Conservation (phyloP, 2,329 filamentous ascomycete genomes). For the Aspergillus costaricaensis region DNA sequence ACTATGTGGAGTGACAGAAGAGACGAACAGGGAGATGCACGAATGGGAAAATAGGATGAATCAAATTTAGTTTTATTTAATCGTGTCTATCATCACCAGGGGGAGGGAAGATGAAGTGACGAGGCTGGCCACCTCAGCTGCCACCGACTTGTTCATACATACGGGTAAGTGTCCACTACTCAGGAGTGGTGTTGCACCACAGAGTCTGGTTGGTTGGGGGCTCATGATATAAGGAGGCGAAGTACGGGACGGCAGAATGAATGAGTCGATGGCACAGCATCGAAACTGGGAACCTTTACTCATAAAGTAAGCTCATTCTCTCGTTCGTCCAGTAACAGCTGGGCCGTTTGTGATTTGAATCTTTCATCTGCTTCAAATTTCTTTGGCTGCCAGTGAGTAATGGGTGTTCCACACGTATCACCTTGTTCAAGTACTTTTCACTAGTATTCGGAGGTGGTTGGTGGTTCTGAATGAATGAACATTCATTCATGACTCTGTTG, state of each 20-base stretch:
- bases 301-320: background rate
- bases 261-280: background rate
- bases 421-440: background rate
- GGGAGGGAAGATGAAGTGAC: background rate
- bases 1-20: background rate
- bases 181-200: background rate
- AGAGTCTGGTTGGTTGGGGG: constrained; percentile 18
- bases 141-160: background rate
- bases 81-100: background rate
- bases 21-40: constrained; percentile 9
- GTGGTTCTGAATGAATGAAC: no score
- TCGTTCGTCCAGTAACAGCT: background rate
- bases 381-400: no score
- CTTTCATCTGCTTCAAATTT: no score
- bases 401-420: background rate
- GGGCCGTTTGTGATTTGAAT: no score
- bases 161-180: background rate
- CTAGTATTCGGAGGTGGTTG: no score
- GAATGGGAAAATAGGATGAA: background rate
- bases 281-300: background rate
- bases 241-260: constrained; percentile 8
- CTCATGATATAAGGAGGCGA: constrained; percentile 25
- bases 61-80: background rate
- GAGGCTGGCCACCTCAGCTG: constrained; percentile 12
- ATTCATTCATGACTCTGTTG: no score